Conservation (phyloP, 139 green algal species). For the Chlorella vulgaris region DNA sequence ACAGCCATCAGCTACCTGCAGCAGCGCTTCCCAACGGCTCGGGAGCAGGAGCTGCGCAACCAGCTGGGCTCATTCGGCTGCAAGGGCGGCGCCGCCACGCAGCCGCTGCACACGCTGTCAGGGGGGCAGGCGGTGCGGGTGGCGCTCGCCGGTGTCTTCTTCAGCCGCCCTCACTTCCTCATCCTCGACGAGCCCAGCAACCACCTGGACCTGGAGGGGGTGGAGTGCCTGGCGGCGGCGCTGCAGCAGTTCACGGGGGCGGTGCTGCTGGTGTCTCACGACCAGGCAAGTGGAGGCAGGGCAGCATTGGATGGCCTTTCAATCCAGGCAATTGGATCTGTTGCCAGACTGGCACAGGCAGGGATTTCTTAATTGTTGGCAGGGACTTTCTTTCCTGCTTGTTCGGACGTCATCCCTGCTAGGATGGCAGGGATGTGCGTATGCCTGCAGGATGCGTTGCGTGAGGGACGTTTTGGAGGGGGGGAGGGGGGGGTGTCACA, state of each 20-base stretch:
- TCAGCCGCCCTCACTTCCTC: constrained; percentile 83
- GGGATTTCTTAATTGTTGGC: not conserved
- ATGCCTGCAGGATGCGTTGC: too few relatives aligned
- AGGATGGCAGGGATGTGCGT: too few relatives aligned
- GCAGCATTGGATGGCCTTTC: too few relatives aligned
- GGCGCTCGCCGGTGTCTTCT: constrained; percentile 68
- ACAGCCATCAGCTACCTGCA: constrained; percentile 28
- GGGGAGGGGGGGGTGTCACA: too few relatives aligned
- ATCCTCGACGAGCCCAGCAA: constrained; percentile 90
- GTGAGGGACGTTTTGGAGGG: too few relatives aligned
- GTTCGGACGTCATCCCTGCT: too few relatives aligned
- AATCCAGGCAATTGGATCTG: not conserved
- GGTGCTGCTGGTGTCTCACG: constrained; percentile 84
- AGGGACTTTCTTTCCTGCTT: not conserved
- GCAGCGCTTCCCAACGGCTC: constrained; percentile 5
- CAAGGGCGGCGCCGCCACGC: constrained; percentile 75
- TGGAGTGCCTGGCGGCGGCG: constrained; percentile 73
- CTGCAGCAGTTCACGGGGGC: constrained; percentile 75
- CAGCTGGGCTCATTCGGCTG: constrained; percentile 94
- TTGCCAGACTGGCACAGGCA: not conserved
- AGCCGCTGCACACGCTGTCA: constrained; percentile 93
- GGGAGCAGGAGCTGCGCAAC: constrained; percentile 43
- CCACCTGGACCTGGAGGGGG: constrained; percentile 89
- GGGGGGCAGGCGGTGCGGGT: constrained; percentile 87
- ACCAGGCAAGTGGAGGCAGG: constrained; percentile 50